A percentile compares a stretch with the other conserved stretches of the same genome.
phyloP scores from a whole-genome alignment of 1,139 yeast genomes.

The Scheffersomyces quercinus region DNA sequence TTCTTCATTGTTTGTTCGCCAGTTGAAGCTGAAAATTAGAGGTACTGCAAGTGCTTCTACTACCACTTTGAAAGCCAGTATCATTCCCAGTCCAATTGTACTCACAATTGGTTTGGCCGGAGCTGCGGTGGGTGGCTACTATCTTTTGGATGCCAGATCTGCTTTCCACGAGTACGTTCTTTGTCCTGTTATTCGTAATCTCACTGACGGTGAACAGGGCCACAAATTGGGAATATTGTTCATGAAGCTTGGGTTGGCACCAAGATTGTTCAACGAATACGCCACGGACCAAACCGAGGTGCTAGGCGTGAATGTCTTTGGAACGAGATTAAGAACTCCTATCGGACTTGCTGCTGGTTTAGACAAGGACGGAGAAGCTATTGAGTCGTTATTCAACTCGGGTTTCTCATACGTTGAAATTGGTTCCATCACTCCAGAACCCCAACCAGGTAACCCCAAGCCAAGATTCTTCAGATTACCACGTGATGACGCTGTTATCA shows the following conservation, averaged over 20 bases:
- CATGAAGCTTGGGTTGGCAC: constrained; percentile 70
- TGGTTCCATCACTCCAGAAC: constrained; percentile 89
- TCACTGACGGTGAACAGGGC: constrained; percentile 81
- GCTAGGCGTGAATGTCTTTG: constrained; percentile 65
- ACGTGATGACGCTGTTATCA: constrained; percentile 85
- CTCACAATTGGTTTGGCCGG: constrained; percentile 27
- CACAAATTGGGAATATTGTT: constrained; percentile 73
- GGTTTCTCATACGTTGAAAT: constrained; percentile 93
- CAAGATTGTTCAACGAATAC: constrained; percentile 55
- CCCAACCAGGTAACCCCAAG: constrained; percentile 91
- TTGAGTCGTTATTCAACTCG: constrained; percentile 71
- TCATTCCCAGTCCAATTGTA: constrained; percentile 30
- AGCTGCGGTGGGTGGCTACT: constrained; percentile 37
- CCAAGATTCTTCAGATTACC: constrained; percentile 89
- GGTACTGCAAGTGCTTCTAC: constrained; percentile 4
- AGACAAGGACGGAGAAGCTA: constrained; percentile 93
- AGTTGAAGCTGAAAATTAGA: constrained; percentile 5
- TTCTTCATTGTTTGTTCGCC: no score
- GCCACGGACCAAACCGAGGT: constrained; percentile 46
- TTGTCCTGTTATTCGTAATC: constrained; percentile 72
- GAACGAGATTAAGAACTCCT: constrained; percentile 66
- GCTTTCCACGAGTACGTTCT: constrained; percentile 77
- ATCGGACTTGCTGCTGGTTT: constrained; percentile 95
- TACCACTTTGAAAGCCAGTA: constrained; percentile 16
- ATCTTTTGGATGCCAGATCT: constrained; percentile 74